These are phyloP conservation scores for Silene coronaria DNA, from an alignment of 179 eudicot genomes.

Conservation along the genomic window DNA sequence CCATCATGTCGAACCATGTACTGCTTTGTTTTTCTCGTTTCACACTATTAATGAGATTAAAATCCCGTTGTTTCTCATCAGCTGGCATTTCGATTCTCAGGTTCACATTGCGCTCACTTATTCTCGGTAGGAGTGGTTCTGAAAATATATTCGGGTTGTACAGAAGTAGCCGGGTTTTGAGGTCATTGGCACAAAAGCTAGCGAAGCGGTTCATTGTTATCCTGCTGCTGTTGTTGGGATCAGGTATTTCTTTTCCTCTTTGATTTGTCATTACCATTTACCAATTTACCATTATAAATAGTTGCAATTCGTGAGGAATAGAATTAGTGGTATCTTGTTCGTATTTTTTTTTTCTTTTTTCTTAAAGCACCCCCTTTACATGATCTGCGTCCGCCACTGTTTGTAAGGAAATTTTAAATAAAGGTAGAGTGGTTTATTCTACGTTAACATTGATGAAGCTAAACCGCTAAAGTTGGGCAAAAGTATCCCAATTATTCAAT, in stretches of 20 bases:
- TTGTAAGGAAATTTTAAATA: too few relatives aligned
- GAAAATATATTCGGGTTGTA: not conserved
- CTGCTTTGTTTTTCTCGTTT: not conserved
- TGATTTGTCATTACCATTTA: not conserved
- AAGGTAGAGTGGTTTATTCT: too few relatives aligned
- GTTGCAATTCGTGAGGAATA: not conserved
- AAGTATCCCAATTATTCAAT: too few relatives aligned
- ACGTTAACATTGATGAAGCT: too few relatives aligned
- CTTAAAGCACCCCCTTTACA: not conserved
- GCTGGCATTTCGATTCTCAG: not conserved
- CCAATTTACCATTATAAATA: too few relatives aligned
- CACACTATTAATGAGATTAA: not conserved
- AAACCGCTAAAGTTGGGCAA: too few relatives aligned
- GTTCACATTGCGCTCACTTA: not conserved
- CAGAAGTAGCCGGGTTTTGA: not conserved
- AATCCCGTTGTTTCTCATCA: not conserved
- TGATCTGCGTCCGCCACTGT: too few relatives aligned
- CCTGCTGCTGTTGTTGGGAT: conserved; percentile 4
- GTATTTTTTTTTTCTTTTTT: too few relatives aligned
- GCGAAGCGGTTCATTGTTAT: not conserved
- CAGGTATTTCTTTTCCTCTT: not conserved
- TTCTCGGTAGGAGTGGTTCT: not conserved
- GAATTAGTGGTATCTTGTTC: not conserved
- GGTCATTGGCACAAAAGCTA: not conserved
- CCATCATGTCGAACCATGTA: conserved; percentile 8